phyloP scores from a whole-genome alignment of 768 basidiomycete genomes.

The Suillus clintonianus region DNA sequence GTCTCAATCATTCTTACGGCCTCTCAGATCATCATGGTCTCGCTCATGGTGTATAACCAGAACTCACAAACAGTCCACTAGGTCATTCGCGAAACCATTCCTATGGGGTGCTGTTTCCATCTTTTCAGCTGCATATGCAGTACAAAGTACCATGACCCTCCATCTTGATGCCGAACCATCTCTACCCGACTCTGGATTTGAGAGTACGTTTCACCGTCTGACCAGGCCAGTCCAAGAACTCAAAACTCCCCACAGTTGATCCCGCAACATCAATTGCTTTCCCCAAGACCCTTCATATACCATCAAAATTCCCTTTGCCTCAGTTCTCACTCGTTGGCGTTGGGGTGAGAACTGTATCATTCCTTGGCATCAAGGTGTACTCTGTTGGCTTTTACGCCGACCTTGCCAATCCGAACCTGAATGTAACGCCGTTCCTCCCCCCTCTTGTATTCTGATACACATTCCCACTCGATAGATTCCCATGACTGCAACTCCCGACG shows the following conservation, averaged over 20 bases:
- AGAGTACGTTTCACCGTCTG: slow-evolving; percentile 16
- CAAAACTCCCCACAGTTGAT: slow-evolving; percentile 49
- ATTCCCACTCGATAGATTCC: slow-evolving; percentile 46
- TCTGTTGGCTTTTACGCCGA: slow-evolving; percentile 91
- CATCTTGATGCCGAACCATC: slow-evolving; percentile 46
- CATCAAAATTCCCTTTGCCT: slow-evolving; percentile 62
- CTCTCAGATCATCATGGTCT: slow-evolving; percentile 7
- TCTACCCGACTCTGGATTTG: slow-evolving; percentile 14
- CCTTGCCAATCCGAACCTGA: slow-evolving; percentile 61
- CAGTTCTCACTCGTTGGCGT: slow-evolving; percentile 75
- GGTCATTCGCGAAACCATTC: slow-evolving; percentile 22
- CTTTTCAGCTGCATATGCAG: slow-evolving; percentile 27
- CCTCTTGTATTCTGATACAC: background rate
- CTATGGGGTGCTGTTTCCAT: slow-evolving; percentile 37
- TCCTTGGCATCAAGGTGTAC: slow-evolving; percentile 87
- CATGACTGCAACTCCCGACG: slow-evolving; percentile 55
- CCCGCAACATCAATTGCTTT: slow-evolving; percentile 75
- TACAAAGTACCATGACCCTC: slow-evolving; percentile 29
- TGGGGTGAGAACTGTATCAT: slow-evolving; percentile 87
- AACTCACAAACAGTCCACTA: slow-evolving; percentile 5
- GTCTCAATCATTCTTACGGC: slow-evolving; percentile 3
- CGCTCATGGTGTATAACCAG: background rate
- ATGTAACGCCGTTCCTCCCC: slow-evolving; percentile 38
- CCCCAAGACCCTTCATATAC: slow-evolving; percentile 63
- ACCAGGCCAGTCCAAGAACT: background rate